Percentiles rank a stretch among this genome's conserved stretches.
Evolutionary conservation across 1,284 basidiomycete species (phyloP).

Genomic region (Taiwanofungus camphoratus): DNA sequence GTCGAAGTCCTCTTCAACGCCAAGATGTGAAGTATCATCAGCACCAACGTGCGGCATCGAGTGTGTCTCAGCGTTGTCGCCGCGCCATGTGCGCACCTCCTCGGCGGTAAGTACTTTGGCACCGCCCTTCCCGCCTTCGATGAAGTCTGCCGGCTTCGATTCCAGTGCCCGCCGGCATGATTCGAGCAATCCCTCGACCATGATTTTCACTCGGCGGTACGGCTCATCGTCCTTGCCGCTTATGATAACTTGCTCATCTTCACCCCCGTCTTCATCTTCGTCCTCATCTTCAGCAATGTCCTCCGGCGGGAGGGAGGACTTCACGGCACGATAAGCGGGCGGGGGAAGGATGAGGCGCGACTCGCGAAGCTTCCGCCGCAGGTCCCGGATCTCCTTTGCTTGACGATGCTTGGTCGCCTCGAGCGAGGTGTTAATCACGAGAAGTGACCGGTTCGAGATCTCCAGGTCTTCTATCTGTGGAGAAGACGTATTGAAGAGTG

Average conservation of each 20-base stretch:
- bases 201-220: slow-evolving; percentile 52
- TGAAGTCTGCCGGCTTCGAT: slow-evolving; percentile 46
- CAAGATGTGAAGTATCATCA: slow-evolving; percentile 13
- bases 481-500: slow-evolving; percentile 3
- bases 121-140: slow-evolving; percentile 34
- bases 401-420: slow-evolving; percentile 73
- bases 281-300: slow-evolving; percentile 37
- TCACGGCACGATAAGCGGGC: slow-evolving; percentile 48
- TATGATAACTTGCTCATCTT: slow-evolving; percentile 28
- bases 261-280: slow-evolving; percentile 32
- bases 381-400: slow-evolving; percentile 72
- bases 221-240: slow-evolving; percentile 39
- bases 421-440: slow-evolving; percentile 69
- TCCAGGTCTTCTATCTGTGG: slow-evolving; percentile 75
- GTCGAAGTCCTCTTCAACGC: slow-evolving; percentile 21
- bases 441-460: slow-evolving; percentile 74
- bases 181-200: slow-evolving; percentile 61
- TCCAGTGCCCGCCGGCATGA: slow-evolving; percentile 59
- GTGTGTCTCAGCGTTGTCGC: slow-evolving; percentile 24
- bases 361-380: slow-evolving; percentile 70
- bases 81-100: slow-evolving; percentile 58
- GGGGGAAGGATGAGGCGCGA: slow-evolving; percentile 73
- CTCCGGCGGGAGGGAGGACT: slow-evolving; percentile 37
- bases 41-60: slow-evolving; percentile 20
- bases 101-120: slow-evolving; percentile 69